phyloP scores from a whole-genome alignment of 2,329 filamentous ascomycete species.

The Davidsoniella virescens region DNA sequence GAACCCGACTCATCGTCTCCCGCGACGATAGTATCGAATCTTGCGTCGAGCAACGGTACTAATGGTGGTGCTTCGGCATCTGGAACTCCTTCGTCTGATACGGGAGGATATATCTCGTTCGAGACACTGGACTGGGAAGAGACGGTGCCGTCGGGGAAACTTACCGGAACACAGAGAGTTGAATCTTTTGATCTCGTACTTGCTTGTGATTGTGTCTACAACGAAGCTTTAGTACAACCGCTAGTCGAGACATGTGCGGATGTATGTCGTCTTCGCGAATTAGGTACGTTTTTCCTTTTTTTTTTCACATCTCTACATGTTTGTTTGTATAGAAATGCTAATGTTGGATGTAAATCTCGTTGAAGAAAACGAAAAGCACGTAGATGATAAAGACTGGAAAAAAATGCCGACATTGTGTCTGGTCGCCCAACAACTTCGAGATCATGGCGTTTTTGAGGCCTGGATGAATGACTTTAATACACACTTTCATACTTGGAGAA shows the following conservation, averaged over 20 bases:
- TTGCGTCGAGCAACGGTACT: background rate
- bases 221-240: conserved; percentile 66
- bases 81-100: no score
- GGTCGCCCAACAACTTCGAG: conserved; percentile 76
- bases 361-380: conserved; percentile 8
- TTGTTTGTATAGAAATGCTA: background rate
- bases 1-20: no score
- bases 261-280: conserved; percentile 43
- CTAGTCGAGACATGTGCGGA: conserved; percentile 71
- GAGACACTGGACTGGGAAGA: conserved; percentile 70
- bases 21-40: background rate
- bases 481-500: conserved; percentile 58
- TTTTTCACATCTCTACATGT: background rate
- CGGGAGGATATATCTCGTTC: conserved; percentile 31
- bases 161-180: conserved; percentile 15
- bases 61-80: no score
- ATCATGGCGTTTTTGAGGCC: conserved; percentile 66
- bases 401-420: conserved; percentile 50
- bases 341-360: background rate
- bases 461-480: conserved; percentile 58
- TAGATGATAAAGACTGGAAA: conserved; percentile 7
- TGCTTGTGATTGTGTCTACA: conserved; percentile 91
- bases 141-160: conserved; percentile 31
- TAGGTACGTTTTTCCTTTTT: background rate
- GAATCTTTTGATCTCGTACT: conserved; percentile 51